Evolutionary conservation across 2,329 filamentous ascomycete species (phyloP), one percentile per base, ranked within the genome.

Genomic region (Fusarium albidum): DNA sequence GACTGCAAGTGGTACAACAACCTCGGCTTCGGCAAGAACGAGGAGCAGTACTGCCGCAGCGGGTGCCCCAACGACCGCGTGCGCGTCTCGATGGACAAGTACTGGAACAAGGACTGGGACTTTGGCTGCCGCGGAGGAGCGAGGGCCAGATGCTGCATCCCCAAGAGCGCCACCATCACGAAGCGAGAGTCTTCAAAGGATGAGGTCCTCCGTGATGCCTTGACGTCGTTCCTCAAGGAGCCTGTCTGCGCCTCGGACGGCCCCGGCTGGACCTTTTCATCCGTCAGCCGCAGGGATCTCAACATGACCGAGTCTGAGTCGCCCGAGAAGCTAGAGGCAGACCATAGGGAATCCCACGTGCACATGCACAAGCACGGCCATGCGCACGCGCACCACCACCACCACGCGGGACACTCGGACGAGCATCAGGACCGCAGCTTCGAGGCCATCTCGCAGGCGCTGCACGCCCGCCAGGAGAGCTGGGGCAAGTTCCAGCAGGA

Each of bases 1-100:
- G 47, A 51, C 41, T 55, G 52, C 29, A 32, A 55, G 41, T 55
- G 47, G 46, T 51, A 55, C 18, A 28, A 47, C 31, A 55, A 51
- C 40, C 40, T 51, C 12, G 47, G 51, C 29, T 38, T 43, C 33
- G 47, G 40, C 12, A 41, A 51, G 31, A 35, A 37, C 46, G 21
- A 49, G n/a, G 37, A 42, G 9, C 17, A 26, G 12, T 49, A 9
- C 34, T 49, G 46, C n/a, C 37, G 39, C 12, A 43, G 38, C 17
- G 39, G 39, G 10, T 49, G 46, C 35, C 46, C 37, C 15, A 43
- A 28, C 4, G 46, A 43, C n/a, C 28, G 29, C 14, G 46, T 49
- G 7, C 46, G 46, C 9, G 46, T 49, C 10, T 38, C 46, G 18
- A 49, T 49, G 46, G 46, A 49, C 46, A 27, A 35, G 15, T 42